Evolutionary conservation across 2,329 filamentous ascomycete species (phyloP), one percentile per base, ranked within the genome.

Genomic region (Phyllosticta paracitricarpa): DNA sequence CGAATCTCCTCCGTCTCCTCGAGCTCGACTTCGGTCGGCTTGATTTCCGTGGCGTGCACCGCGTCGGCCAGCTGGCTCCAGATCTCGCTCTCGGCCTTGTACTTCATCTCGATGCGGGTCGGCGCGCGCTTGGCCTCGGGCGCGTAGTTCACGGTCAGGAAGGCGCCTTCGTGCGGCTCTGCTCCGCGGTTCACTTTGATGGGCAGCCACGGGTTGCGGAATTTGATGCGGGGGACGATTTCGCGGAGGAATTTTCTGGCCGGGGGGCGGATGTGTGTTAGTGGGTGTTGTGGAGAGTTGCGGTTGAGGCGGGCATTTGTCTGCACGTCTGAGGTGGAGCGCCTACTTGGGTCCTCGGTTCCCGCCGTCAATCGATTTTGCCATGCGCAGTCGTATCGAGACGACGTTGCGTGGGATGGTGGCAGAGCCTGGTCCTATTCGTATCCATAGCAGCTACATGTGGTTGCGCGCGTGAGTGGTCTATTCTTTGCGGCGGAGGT

Each of bases 151-250:
- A 92, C 78, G 63, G 83, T 85, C 76, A 91, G 79, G 55, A 78
- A 80, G 14, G 88, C 83, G 6, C 82, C 77, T 24, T 78, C 78
- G 4, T 78, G 73, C 66, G 84, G 64, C 48, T 70, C 65, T 24
- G 73, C 68, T 65, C 83, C 86, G 63, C 89, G 88, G 73, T 88
- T 87, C 68, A 96, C 84, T 63, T 89, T 86, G 82, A 97, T 95
- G 53, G 88, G 84, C 54, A 97, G 75, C 12, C 85, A 78, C 0
- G 94, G 94, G 74, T 99, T 99, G 81, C 96, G 88, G 78, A 87
- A 99, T 81, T 99, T 97, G 66, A 99, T 81, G 62, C 90, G 85
- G 24, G 90, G 89, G 56, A 97, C 85, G 72, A 86, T 88, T 63
- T 86, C 80, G 65, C 83, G 85, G 89, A 91, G 96, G 82, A 99